Percentiles rank a stretch among this genome's conserved stretches.
These are phyloP conservation scores for Yarrowia sp. DNA, from an alignment of 805 yeast species.

Conservation along the genomic window DNA sequence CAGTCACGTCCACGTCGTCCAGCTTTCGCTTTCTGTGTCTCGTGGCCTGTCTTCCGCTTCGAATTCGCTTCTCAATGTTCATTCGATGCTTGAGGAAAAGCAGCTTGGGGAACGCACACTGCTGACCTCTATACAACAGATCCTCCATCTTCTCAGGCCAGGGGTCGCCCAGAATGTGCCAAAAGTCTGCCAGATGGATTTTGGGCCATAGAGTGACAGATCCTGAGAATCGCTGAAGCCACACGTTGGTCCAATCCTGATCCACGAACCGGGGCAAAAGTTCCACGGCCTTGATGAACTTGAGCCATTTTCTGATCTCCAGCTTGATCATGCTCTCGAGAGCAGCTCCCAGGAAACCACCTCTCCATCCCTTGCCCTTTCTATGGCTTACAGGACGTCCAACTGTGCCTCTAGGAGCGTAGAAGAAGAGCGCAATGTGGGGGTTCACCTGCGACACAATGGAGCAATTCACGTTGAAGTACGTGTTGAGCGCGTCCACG, in stretches of 20 bases:
- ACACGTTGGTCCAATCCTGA: conserved; percentile 81
- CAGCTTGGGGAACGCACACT: conserved; percentile 69
- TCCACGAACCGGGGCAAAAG: conserved; percentile 71
- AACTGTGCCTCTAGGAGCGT: conserved; percentile 79
- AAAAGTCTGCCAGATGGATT: conserved; percentile 63
- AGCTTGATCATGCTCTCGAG: conserved; percentile 71
- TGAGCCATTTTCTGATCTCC: conserved; percentile 80
- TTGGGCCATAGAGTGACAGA: conserved; percentile 80
- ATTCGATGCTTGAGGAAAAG: conserved; percentile 69
- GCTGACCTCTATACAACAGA: conserved; percentile 68
- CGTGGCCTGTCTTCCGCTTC: conserved; percentile 44
- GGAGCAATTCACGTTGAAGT: conserved; percentile 76
- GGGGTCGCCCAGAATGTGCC: conserved; percentile 73
- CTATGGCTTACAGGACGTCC: conserved; percentile 76
- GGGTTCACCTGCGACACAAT: conserved; percentile 86
- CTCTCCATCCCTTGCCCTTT: conserved; percentile 66
- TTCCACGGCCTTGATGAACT: conserved; percentile 68
- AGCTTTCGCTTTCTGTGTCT: conserved; percentile 23
- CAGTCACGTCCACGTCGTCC: neutral
- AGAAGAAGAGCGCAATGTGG: conserved; percentile 76
- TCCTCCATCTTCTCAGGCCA: conserved; percentile 60
- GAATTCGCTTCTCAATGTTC: conserved; percentile 69
- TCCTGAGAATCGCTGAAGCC: conserved; percentile 77
- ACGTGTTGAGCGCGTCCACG: conserved; percentile 71
- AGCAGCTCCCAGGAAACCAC: conserved; percentile 79